phyloP scores from a whole-genome alignment of 192 early-diverging fungal genomes.

The Backusella tuberculispora region DNA sequence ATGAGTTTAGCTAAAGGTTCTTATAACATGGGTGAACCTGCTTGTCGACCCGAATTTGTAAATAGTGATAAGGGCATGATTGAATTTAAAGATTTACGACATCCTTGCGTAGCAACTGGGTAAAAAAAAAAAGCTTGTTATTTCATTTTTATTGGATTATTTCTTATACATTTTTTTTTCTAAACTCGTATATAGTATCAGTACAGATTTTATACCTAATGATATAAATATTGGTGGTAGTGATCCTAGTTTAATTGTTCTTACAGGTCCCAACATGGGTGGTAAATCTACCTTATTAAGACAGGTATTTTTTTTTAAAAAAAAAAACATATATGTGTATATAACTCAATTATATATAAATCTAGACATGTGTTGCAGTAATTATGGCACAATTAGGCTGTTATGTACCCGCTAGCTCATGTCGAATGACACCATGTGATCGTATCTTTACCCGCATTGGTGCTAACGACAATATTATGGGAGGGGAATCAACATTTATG shows the following conservation, averaged over 20 bases:
- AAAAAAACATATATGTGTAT: not conserved
- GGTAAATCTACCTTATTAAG: constrained; percentile 97
- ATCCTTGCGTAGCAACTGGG: constrained; percentile 86
- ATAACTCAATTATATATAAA: not conserved
- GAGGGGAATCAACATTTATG: constrained; percentile 97
- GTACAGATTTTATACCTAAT: constrained; percentile 92
- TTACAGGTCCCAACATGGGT: constrained; percentile 99
- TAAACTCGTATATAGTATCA: constrained; percentile 23
- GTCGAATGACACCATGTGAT: constrained; percentile 81
- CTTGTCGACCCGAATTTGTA: constrained; percentile 88
- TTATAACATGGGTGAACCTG: constrained; percentile 69
- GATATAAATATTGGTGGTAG: constrained; percentile 80
- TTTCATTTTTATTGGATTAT: not conserved
- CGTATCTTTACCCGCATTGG: constrained; percentile 97
- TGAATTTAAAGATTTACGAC: constrained; percentile 88
- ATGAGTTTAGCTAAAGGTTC: constrained; percentile 74
- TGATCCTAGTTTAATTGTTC: constrained; percentile 75
- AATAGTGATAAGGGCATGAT: constrained; percentile 65
- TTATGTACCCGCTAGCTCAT: constrained; percentile 86
- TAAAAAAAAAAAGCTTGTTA: constrained; percentile 24
- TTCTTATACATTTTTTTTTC: not conserved
- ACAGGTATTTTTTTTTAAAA: constrained; percentile 57
- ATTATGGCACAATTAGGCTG: constrained; percentile 97
- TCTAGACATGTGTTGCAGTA: constrained; percentile 84
- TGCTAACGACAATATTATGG: constrained; percentile 95